phyloP scores from a whole-genome alignment of 2,329 filamentous ascomycete species.

The Aureobasidium subglaciale region DNA sequence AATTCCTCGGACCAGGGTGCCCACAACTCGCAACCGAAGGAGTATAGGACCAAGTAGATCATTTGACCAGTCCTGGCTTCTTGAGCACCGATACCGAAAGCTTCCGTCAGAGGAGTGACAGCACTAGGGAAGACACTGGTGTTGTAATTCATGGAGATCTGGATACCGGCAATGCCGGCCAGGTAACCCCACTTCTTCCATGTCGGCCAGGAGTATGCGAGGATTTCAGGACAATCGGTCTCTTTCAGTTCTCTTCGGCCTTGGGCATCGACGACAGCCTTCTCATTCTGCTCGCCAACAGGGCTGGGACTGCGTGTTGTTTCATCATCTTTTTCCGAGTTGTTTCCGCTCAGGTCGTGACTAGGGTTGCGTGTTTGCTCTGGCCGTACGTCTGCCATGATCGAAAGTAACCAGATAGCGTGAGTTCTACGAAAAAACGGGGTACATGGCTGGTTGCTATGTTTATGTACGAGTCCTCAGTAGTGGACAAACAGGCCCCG shows the following conservation, averaged over 20 bases:
- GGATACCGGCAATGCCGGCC: slow-evolving; percentile 40
- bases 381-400: slow-evolving; percentile 14
- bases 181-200: slow-evolving; percentile 45
- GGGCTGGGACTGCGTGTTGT: slow-evolving; percentile 7
- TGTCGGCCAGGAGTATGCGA: slow-evolving; percentile 38
- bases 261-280: slow-evolving; percentile 11
- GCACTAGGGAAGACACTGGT: slow-evolving; percentile 43
- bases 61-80: slow-evolving; percentile 66
- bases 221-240: slow-evolving; percentile 25
- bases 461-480: not conserved
- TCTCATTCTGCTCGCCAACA: slow-evolving; percentile 15
- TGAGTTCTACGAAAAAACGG: not conserved
- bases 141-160: slow-evolving; percentile 47
- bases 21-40: slow-evolving; percentile 83
- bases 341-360: not conserved
- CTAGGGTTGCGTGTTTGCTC: not conserved
- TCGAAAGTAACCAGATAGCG: not conserved
- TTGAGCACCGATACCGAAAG: slow-evolving; percentile 62
- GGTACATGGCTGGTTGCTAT: not conserved
- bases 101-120: slow-evolving; percentile 41
- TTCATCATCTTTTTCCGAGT: slow-evolving; percentile 13
- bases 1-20: slow-evolving; percentile 82
- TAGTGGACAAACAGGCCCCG: not conserved
- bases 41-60: slow-evolving; percentile 72
- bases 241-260: slow-evolving; percentile 20